Evolutionary conservation across 306 rosid genomes (phyloP).

Genomic region (Vigna reflexopilosa): DNA sequence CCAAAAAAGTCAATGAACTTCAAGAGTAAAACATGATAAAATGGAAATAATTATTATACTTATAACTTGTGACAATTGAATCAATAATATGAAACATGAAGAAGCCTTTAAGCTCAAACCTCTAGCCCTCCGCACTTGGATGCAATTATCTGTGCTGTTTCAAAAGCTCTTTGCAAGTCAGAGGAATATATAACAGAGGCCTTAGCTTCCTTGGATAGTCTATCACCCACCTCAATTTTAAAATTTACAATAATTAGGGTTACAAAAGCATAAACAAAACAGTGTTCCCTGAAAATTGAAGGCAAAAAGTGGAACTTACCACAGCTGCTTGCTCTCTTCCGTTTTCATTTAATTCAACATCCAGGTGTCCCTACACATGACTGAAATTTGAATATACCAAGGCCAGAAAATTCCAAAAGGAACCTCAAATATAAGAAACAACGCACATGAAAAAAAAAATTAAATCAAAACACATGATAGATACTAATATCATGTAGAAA

Average conservation of each 20-base stretch:
- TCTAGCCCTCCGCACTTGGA: conserved; percentile 70
- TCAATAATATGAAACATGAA: conserved; percentile 31
- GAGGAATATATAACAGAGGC: conserved; percentile 78
- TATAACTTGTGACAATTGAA: neutral
- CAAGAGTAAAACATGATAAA: conserved; percentile 30
- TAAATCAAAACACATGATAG: neutral
- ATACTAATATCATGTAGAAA: neutral
- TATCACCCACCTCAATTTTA: conserved; percentile 73
- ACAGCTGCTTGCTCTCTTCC: conserved; percentile 89
- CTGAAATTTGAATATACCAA: conserved; percentile 32
- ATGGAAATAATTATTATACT: conserved; percentile 2
- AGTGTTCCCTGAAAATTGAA: neutral
- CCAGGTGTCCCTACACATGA: conserved; percentile 78
- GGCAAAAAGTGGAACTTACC: conserved; percentile 59
- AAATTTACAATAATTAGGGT: conserved; percentile 38
- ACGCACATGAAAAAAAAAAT: conserved; percentile 4
- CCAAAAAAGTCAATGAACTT: conserved; percentile 39
- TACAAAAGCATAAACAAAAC: conserved; percentile 31
- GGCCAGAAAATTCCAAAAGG: conserved; percentile 39
- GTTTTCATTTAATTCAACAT: conserved; percentile 85
- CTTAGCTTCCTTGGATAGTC: conserved; percentile 75
- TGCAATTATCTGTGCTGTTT: conserved; percentile 88
- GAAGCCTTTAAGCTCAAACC: conserved; percentile 58
- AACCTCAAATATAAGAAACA: conserved; percentile 22
- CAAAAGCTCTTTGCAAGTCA: conserved; percentile 87